Conservation (phyloP, 192 early-diverging fungal species). For the Entomortierella chlamydospora region DNA sequence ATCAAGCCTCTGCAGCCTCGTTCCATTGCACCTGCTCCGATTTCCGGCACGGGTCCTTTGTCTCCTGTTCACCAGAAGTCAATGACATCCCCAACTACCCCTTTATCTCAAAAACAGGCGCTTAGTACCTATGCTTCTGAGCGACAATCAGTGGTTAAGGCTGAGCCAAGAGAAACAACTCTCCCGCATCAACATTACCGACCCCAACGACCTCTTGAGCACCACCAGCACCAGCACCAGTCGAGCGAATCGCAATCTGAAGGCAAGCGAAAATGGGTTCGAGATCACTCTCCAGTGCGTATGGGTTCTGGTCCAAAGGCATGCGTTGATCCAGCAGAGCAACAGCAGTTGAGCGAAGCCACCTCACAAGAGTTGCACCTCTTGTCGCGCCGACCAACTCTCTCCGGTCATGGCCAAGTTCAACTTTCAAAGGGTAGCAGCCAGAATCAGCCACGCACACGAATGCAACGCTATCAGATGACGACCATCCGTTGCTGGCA, state of each 20-base stretch:
- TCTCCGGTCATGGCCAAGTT: constrained; percentile 4
- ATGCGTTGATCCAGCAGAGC: constrained; percentile 18
- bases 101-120: background rate
- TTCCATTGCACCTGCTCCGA: constrained; percentile 48
- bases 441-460: constrained; percentile 23
- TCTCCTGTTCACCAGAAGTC: constrained; percentile 18
- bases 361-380: constrained; percentile 44
- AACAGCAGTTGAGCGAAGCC: constrained; percentile 5
- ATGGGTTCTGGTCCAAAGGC: background rate
- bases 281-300: constrained; percentile 42
- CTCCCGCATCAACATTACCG: background rate
- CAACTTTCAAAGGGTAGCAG: constrained; percentile 11
- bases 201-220: background rate
- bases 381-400: constrained; percentile 32
- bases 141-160: constrained; percentile 23
- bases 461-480: constrained; percentile 55
- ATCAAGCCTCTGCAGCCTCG: constrained; percentile 40
- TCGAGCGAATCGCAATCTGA: background rate
- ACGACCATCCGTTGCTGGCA: constrained; percentile 86
- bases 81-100: background rate
- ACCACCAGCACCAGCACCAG: background rate
- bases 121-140: background rate
- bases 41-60: background rate
- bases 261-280: constrained; percentile 46
- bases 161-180: constrained; percentile 34